phyloP scores from a whole-genome alignment of 1,284 basidiomycete genomes.

The Boletus smithii region DNA sequence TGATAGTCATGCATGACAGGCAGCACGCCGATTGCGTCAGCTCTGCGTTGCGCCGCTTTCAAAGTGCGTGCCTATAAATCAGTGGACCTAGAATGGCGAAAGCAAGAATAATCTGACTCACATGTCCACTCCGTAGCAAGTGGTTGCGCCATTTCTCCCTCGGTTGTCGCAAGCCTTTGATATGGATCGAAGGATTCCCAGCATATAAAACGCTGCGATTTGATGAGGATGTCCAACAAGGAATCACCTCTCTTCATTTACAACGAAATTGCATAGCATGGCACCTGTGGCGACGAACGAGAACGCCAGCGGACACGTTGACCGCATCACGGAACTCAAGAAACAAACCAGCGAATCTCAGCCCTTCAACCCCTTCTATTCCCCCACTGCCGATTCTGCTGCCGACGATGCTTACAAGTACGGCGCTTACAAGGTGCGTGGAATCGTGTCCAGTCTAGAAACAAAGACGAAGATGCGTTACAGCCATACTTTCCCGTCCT shows the following conservation, averaged over 20 bases:
- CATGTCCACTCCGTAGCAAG: constrained; percentile 10
- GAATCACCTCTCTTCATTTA: neutral
- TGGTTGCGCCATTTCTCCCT: constrained; percentile 22
- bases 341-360: constrained; percentile 18
- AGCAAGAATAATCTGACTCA: constrained; percentile 15
- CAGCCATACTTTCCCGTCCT: constrained; percentile 66
- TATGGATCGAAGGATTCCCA: neutral
- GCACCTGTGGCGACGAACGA: constrained; percentile 44
- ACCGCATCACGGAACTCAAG: constrained; percentile 19
- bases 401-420: constrained; percentile 53
- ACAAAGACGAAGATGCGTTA: neutral
- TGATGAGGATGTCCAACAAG: neutral
- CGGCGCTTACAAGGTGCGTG: constrained; percentile 57
- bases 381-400: constrained; percentile 51
- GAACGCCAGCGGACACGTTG: constrained; percentile 12
- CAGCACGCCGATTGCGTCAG: constrained; percentile 3
- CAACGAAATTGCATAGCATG: constrained; percentile 32
- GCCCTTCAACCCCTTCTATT: constrained; percentile 65
- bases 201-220: constrained; percentile 20
- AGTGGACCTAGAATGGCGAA: constrained; percentile 6
- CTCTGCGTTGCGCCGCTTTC: neutral
- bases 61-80: neutral
- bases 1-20: neutral
- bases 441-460: neutral
- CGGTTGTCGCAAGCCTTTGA: constrained; percentile 15